These are phyloP conservation scores for Fusarium longipes DNA, from an alignment of 2,329 filamentous ascomycete species.

Conservation along the genomic window DNA sequence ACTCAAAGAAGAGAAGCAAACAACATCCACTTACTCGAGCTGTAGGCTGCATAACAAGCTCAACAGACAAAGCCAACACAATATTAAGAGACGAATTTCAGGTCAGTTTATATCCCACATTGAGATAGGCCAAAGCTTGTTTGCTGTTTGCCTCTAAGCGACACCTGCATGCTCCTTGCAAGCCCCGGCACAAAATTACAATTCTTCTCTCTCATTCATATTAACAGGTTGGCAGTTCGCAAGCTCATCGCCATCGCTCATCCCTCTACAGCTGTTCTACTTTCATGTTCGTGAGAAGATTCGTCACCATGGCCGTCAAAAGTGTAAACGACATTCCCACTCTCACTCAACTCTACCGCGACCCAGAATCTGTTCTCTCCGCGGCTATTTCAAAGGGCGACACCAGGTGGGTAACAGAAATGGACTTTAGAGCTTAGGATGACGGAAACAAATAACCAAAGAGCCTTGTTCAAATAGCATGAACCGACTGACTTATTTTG, in stretches of 20 bases:
- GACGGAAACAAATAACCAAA: no score
- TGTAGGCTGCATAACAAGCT: constrained; percentile 10
- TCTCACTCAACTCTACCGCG: constrained; percentile 71
- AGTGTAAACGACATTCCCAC: constrained; percentile 69
- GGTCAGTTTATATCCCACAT: no score
- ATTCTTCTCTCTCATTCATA: neutral
- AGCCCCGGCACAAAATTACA: neutral
- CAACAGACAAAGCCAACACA: neutral
- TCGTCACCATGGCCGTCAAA: constrained; percentile 45
- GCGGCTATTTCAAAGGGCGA: neutral
- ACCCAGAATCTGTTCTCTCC: constrained; percentile 32
- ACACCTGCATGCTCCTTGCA: no score
- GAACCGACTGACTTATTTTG: no score
- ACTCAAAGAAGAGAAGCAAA: neutral
- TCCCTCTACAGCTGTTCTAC: neutral
- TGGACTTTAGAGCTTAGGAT: no score
- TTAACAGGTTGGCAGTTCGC: constrained; percentile 1
- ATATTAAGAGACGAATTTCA: no score
- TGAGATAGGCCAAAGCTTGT: no score
- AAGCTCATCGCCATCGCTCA: neutral
- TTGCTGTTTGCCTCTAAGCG: no score
- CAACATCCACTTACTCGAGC: neutral
- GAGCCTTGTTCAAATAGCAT: no score
- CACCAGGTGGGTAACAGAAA: no score
- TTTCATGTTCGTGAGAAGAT: constrained; percentile 39